Conservation (phyloP, 2,329 filamentous ascomycete species). For the Aureobasidium sp. region DNA sequence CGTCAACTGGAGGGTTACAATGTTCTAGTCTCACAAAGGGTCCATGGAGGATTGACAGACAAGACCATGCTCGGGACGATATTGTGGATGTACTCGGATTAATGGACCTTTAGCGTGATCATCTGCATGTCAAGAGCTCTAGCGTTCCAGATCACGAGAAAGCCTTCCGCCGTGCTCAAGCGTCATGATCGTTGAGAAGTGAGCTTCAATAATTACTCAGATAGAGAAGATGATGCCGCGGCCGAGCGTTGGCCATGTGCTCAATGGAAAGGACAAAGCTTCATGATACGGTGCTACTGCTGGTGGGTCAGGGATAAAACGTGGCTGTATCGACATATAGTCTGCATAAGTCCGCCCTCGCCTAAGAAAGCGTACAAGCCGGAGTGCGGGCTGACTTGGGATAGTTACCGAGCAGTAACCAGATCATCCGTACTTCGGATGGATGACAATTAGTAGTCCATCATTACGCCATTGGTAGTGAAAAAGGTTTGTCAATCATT, state of each 20-base stretch:
- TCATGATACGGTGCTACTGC: too few species aligned
- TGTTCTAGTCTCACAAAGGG: constrained; percentile 9
- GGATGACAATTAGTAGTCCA: constrained; percentile 17
- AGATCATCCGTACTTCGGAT: background rate
- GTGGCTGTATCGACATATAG: constrained; percentile 4
- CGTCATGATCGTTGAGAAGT: too few species aligned
- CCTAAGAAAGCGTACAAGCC: too few species aligned
- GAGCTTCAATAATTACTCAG: background rate
- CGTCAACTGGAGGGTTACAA: constrained; percentile 4
- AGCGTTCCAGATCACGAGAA: too few species aligned
- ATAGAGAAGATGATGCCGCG: background rate
- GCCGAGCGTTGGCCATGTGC: constrained; percentile 14
- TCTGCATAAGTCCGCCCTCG: too few species aligned
- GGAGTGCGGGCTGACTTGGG: too few species aligned
- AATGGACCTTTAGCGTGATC: too few species aligned
- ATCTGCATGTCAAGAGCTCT: constrained; percentile 7
- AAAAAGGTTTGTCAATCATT: too few species aligned
- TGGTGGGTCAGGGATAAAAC: constrained; percentile 3
- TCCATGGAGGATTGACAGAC: constrained; percentile 1
- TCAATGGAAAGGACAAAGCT: constrained; percentile 9
- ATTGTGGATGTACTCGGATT: constrained; percentile 13
- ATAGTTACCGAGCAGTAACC: constrained; percentile 5
- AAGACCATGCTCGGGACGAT: background rate
- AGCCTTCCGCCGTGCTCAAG: too few species aligned
- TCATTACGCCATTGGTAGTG: too few species aligned